Base-by-base conservation (phyloP, 257 asterid genomes). In the Solanum pennellii region DNA sequence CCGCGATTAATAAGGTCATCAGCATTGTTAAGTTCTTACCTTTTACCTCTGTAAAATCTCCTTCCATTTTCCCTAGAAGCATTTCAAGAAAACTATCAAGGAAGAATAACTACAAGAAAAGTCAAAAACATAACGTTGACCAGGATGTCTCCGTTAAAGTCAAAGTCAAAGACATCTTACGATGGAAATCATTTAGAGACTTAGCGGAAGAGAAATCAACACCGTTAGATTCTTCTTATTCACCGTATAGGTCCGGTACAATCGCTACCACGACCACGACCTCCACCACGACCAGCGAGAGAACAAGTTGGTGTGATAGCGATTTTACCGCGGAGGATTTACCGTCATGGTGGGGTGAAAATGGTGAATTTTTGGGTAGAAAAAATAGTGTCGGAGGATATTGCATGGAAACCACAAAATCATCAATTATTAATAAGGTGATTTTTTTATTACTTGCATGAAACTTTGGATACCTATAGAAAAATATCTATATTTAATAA, bases 131-230 rank as follows among this genome's bases (percentile, higher is more conserved):
- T 45, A 49, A 62, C 9, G 13, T 71, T 15, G 87, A 86, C 42
- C 45, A 29, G 1, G 60, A 72, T 21, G 79, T 3, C 41, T 2
- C 89, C 12, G 87, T 62, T 14, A 89, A 85, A 18, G 93, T 93
- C 68, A 94, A 92, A 90, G 98, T 94, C 84, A 96, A 96, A 87
- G 98, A 96, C 86, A 96, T 96, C 85, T 41, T 96, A 23, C 93
- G 97, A 87, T 96, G 96, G 98, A 93, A 89, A 73, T 95, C 98
- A 27, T 94, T 93, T 76, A 79, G 95, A 92, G 96, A 93, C 89
- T 33, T 93, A 88, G 92, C 47, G 73, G 97, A 93, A 65, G 96
- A 94, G 85, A 76, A 75, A 47, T 79, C 92, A 21, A 80, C 89
- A 41, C 89, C 91, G 31, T 83, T 49, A 80, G 89, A 87, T 84